A percentile compares a stretch with the other conserved stretches of the same genome.
Conservation (phyloP, 805 yeast species). For the Torulaspora franciscae region DNA sequence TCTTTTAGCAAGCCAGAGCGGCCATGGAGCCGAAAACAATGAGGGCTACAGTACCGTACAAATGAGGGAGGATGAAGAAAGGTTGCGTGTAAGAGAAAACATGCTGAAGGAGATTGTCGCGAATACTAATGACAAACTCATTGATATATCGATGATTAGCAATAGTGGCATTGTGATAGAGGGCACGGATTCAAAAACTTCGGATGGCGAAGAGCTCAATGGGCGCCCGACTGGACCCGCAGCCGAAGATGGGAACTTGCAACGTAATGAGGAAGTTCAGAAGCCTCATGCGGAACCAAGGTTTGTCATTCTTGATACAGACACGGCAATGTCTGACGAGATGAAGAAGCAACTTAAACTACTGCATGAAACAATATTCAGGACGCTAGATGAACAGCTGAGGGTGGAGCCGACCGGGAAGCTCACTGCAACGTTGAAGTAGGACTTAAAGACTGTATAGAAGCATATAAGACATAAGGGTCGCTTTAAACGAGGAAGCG, state of each 20-base stretch:
- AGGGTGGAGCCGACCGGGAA: constrained; percentile 15
- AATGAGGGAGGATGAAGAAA: constrained; percentile 26
- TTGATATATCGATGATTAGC: constrained; percentile 36
- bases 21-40: constrained; percentile 21
- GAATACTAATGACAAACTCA: constrained; percentile 33
- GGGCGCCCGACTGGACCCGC: constrained; percentile 36
- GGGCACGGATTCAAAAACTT: constrained; percentile 18
- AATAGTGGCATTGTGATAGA: constrained; percentile 34
- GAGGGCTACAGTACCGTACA: constrained; percentile 22
- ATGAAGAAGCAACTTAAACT: constrained; percentile 9
- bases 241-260: constrained; percentile 15
- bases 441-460: neutral
- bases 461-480: neutral
- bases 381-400: constrained; percentile 19
- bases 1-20: constrained; percentile 25
- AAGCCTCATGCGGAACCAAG: constrained; percentile 14
- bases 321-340: constrained; percentile 11
- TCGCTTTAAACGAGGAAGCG: constrained; percentile 1
- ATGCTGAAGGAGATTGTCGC: constrained; percentile 32
- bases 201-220: neutral
- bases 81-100: constrained; percentile 25
- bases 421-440: constrained; percentile 18
- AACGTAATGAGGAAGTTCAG: constrained; percentile 34
- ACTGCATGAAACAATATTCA: constrained; percentile 15
- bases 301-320: constrained; percentile 14